phyloP scores from a whole-genome alignment of 805 yeast species.

The Hanseniaspora mollemarum region DNA sequence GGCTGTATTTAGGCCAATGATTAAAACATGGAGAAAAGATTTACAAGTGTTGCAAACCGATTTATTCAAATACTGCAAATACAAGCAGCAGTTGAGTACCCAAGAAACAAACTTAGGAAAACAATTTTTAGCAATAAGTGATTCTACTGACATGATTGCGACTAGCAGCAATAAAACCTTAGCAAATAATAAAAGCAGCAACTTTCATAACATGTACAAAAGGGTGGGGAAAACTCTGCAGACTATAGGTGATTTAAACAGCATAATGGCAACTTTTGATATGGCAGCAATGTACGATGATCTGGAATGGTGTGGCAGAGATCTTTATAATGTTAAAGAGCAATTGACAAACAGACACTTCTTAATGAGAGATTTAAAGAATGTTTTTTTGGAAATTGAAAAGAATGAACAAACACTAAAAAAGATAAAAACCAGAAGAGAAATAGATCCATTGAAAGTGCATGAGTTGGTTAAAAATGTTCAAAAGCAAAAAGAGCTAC shows the following conservation, averaged over 20 bases:
- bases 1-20: constrained; percentile 75
- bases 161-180: not conserved
- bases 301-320: constrained; percentile 49
- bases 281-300: constrained; percentile 71
- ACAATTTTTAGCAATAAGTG: constrained; percentile 22
- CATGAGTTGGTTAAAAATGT: constrained; percentile 77
- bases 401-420: constrained; percentile 59
- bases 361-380: constrained; percentile 74
- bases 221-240: constrained; percentile 59
- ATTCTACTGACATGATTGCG: constrained; percentile 21
- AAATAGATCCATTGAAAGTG: constrained; percentile 74
- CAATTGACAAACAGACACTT: constrained; percentile 85
- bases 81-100: constrained; percentile 39
- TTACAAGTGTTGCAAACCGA: constrained; percentile 42
- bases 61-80: constrained; percentile 44
- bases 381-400: constrained; percentile 65
- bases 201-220: constrained; percentile 49
- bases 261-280: constrained; percentile 59
- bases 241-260: constrained; percentile 63
- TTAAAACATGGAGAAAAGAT: constrained; percentile 58
- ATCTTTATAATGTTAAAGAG: constrained; percentile 81
- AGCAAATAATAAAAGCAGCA: not conserved
- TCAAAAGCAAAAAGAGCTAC: constrained; percentile 66
- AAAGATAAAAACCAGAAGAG: constrained; percentile 56
- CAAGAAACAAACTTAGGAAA: constrained; percentile 47